These are phyloP conservation scores for Sporothrix euskadiensis DNA, from an alignment of 2,329 filamentous ascomycete species.

Conservation along the genomic window DNA sequence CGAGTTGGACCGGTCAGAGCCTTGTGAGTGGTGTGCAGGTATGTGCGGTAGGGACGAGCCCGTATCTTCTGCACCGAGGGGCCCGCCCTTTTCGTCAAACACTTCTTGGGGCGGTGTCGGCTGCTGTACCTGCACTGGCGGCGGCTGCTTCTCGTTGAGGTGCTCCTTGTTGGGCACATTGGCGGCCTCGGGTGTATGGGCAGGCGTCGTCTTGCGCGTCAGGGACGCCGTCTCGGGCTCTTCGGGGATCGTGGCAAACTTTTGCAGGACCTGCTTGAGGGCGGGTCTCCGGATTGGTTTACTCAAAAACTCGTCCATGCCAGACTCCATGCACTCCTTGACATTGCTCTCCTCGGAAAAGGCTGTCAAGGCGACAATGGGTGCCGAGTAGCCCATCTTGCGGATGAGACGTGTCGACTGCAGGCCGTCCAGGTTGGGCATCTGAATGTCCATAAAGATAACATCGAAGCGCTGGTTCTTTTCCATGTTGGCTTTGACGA, in stretches of 20 bases:
- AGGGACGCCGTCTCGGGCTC: slow-evolving; percentile 54
- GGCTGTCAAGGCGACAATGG: slow-evolving; percentile 87
- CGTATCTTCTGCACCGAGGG: no score
- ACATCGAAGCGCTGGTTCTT: slow-evolving; percentile 73
- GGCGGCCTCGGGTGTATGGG: slow-evolving; percentile 27
- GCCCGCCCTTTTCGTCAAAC: neutral
- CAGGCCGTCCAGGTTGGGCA: slow-evolving; percentile 89
- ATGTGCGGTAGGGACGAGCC: neutral
- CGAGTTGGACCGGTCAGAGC: neutral
- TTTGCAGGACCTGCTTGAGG: slow-evolving; percentile 81
- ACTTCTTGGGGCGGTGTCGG: neutral
- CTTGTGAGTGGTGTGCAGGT: neutral
- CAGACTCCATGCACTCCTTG: slow-evolving; percentile 80
- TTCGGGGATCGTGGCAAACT: slow-evolving; percentile 78
- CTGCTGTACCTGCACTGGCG: neutral
- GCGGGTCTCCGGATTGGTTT: slow-evolving; percentile 78
- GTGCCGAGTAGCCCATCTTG: slow-evolving; percentile 79
- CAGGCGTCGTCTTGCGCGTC: slow-evolving; percentile 40
- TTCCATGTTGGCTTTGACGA: slow-evolving; percentile 80
- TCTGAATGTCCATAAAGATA: slow-evolving; percentile 95
- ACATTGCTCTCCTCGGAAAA: slow-evolving; percentile 90
- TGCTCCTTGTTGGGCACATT: slow-evolving; percentile 2
- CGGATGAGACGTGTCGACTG: slow-evolving; percentile 84
- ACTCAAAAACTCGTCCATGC: slow-evolving; percentile 86
- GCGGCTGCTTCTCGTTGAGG: neutral